A percentile compares a stretch with the other conserved stretches of the same genome.
Evolutionary conservation across 2,329 filamentous ascomycete species (phyloP).

Genomic region (Furcasterigmium furcatum): DNA sequence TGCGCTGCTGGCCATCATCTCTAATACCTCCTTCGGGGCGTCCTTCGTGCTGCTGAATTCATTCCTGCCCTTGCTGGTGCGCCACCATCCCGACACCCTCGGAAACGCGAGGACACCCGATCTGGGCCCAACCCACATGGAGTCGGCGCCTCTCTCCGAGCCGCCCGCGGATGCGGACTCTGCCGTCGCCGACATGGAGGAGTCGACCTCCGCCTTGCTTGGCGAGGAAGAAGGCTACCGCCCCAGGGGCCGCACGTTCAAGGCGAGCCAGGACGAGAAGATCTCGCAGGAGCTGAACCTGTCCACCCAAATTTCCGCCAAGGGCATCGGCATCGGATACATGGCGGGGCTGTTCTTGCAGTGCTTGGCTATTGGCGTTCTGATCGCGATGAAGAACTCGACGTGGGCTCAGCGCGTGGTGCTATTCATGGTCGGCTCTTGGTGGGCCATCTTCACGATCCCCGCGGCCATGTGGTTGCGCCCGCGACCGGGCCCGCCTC

Average conservation of each 20-base stretch:
- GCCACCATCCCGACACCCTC: slow-evolving; percentile 67
- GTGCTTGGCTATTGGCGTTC: slow-evolving; percentile 72
- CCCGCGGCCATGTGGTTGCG: slow-evolving; percentile 86
- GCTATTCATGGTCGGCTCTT: slow-evolving; percentile 79
- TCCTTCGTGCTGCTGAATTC: slow-evolving; percentile 96
- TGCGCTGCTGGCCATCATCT: slow-evolving; percentile 79
- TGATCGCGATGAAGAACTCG: slow-evolving; percentile 70
- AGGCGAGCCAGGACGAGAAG: slow-evolving; percentile 42
- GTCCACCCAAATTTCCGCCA: slow-evolving; percentile 87
- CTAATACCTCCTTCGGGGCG: slow-evolving; percentile 91
- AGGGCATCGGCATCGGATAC: slow-evolving; percentile 93
- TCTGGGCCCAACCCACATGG: slow-evolving; percentile 23
- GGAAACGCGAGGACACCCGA: slow-evolving; percentile 22
- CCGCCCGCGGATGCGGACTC: slow-evolving; percentile 24
- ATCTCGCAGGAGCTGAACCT: slow-evolving; percentile 70
- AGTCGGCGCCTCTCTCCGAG: slow-evolving; percentile 30
- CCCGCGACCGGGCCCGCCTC: slow-evolving; percentile 81
- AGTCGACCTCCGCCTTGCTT: slow-evolving; percentile 47
- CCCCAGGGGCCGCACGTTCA: slow-evolving; percentile 24
- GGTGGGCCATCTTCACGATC: slow-evolving; percentile 92
- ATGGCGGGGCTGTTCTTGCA: slow-evolving; percentile 83
- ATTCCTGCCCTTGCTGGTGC: slow-evolving; percentile 85
- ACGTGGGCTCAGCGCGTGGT: slow-evolving; percentile 85
- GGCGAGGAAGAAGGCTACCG: slow-evolving; percentile 16
- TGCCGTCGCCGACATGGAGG: slow-evolving; percentile 23